Evolutionary conservation across 805 yeast genomes (phyloP).

Genomic region (Candida wancherniae): DNA sequence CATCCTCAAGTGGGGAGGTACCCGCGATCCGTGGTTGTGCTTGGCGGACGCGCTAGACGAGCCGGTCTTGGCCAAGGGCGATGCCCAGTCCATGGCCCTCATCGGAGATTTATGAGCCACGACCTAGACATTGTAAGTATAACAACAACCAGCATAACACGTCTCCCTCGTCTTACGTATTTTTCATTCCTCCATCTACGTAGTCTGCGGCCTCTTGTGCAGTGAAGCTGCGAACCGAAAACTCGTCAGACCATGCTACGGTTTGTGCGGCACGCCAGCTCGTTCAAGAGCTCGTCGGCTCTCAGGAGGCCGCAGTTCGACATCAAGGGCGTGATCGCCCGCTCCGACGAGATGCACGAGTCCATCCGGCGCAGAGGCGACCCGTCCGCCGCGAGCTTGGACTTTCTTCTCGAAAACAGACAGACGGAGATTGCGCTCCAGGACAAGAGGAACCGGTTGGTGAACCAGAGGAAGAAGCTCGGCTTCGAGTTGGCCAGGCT

Average conservation of each 20-base stretch:
- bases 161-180: too few relatives aligned
- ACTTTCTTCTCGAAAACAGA: constrained; percentile 24
- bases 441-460: constrained; percentile 22
- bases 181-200: too few relatives aligned
- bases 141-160: too few relatives aligned
- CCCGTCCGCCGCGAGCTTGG: constrained; percentile 18
- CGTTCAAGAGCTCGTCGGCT: constrained; percentile 16
- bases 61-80: constrained; percentile 60
- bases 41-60: constrained; percentile 73
- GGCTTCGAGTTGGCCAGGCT: constrained; percentile 23
- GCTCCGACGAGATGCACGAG: constrained; percentile 19
- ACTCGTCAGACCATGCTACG: too few relatives aligned
- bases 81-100: constrained; percentile 59
- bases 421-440: constrained; percentile 20
- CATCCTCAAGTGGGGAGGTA: constrained; percentile 90
- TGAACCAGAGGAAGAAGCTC: constrained; percentile 24
- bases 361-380: constrained; percentile 27
- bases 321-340: constrained; percentile 11
- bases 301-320: constrained; percentile 14
- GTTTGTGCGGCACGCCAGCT: constrained; percentile 9
- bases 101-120: constrained; percentile 18
- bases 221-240: too few relatives aligned
- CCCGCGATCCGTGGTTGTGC: constrained; percentile 83
- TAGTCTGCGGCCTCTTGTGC: too few relatives aligned
- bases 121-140: too few relatives aligned